phyloP scores from a whole-genome alignment of 108 stramenopile genomes.

The Skeletonema marinoi region DNA sequence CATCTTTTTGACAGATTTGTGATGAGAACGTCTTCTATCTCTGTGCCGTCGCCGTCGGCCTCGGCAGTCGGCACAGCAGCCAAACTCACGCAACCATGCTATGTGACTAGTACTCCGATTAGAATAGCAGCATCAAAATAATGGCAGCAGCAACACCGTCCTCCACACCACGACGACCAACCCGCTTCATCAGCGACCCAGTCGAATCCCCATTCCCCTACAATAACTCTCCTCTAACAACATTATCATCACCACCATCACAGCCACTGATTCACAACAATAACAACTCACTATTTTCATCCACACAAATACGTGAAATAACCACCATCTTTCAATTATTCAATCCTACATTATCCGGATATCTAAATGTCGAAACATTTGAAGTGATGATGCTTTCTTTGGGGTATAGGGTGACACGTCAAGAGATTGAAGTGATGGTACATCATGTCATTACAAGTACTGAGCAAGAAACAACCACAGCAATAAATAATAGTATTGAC shows the following conservation, averaged over 20 bases:
- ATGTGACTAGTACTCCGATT: no score
- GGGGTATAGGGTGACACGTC: conserved; percentile 13
- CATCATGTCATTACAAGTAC: neutral
- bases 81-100: no score
- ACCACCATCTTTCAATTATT: conserved; percentile 27
- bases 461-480: no score
- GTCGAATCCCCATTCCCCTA: neutral
- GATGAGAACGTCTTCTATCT: no score
- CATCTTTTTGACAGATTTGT: no score
- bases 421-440: conserved; percentile 4
- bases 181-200: neutral
- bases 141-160: neutral
- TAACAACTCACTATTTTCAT: neutral
- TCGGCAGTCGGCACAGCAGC: no score
- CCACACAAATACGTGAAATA: conserved; percentile 14
- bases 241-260: neutral
- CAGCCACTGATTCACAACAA: neutral
- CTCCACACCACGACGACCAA: neutral
- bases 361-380: conserved; percentile 16
- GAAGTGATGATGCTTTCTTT: conserved; percentile 25
- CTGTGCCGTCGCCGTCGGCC: no score
- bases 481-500: conserved; percentile 6
- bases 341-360: conserved; percentile 22
- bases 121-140: neutral
- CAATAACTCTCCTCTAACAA: neutral